Evolutionary conservation across 1,139 yeast species (phyloP).

Genomic region (Pichia sp.): DNA sequence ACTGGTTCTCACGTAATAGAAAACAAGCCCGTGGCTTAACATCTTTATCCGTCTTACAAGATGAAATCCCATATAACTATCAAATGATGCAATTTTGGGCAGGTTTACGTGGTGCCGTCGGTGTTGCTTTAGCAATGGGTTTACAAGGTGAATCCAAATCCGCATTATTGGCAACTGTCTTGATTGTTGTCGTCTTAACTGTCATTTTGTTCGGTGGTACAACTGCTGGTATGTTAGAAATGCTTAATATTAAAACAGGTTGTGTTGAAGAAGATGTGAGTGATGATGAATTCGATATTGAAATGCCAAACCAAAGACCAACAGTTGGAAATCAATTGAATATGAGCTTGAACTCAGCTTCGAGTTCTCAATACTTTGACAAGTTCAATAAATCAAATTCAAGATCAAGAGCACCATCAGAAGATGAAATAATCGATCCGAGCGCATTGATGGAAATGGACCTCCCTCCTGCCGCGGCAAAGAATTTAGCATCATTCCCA

Average conservation of each 20-base stretch:
- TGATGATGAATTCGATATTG: constrained; percentile 95
- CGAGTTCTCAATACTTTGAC: constrained; percentile 25
- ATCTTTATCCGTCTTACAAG: constrained; percentile 51
- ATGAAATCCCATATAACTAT: constrained; percentile 91
- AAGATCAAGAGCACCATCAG: constrained; percentile 31
- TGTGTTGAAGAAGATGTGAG: constrained; percentile 78
- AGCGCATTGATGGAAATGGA: constrained; percentile 37
- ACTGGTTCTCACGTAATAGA: constrained; percentile 70
- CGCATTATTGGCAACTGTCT: constrained; percentile 87
- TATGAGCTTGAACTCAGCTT: constrained; percentile 2
- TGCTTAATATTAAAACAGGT: constrained; percentile 89
- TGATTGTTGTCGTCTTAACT: constrained; percentile 94
- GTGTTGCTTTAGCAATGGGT: constrained; percentile 98
- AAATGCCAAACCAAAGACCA: constrained; percentile 59
- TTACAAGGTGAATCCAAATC: constrained; percentile 92
- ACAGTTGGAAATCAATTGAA: neutral
- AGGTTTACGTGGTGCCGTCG: constrained; percentile 98
- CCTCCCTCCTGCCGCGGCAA: constrained; percentile 20
- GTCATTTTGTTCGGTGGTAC: constrained; percentile 98
- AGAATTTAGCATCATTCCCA: constrained; percentile 5
- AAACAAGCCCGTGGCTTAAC: constrained; percentile 39
- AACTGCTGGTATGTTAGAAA: constrained; percentile 96
- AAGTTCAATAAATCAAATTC: constrained; percentile 8
- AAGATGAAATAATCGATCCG: constrained; percentile 32
- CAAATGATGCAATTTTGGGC: constrained; percentile 99